These are phyloP conservation scores for Silene coronaria DNA, from an alignment of 179 eudicot genomes.

Conservation along the genomic window DNA sequence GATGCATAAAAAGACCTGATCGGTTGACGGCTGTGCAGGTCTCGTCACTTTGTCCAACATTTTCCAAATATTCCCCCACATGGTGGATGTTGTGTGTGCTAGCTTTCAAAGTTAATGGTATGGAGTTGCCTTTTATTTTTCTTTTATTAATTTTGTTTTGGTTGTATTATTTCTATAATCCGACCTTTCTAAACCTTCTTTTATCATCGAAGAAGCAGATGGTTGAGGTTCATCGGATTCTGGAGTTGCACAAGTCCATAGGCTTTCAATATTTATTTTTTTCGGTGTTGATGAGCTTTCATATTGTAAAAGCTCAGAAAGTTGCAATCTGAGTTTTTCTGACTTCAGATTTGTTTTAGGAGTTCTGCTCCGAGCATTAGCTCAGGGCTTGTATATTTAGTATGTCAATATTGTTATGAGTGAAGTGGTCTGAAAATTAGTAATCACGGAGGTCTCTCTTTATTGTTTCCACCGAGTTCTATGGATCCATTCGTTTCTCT, in stretches of 20 bases:
- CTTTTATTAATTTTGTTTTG: not conserved
- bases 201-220: not conserved
- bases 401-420: not conserved
- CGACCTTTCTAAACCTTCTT: not conserved
- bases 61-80: not conserved
- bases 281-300: not conserved
- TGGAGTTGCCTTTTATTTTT: not conserved
- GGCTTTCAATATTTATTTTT: not conserved
- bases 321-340: not conserved
- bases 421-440: not conserved
- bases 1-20: not conserved
- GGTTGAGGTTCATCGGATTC: not conserved
- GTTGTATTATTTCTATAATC: not conserved
- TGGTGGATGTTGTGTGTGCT: conserved; percentile 1
- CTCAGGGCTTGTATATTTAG: not conserved
- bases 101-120: conserved; percentile 4
- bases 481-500: no score
- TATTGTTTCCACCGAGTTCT: not conserved
- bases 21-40: conserved; percentile 16
- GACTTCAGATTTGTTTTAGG: not conserved
- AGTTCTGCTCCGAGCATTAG: not conserved
- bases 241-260: not conserved
- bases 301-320: not conserved
- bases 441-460: not conserved
- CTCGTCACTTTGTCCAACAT: not conserved